Evolutionary conservation across 1,139 yeast species (phyloP).

Genomic region (Saccharomyces pastorianus): DNA sequence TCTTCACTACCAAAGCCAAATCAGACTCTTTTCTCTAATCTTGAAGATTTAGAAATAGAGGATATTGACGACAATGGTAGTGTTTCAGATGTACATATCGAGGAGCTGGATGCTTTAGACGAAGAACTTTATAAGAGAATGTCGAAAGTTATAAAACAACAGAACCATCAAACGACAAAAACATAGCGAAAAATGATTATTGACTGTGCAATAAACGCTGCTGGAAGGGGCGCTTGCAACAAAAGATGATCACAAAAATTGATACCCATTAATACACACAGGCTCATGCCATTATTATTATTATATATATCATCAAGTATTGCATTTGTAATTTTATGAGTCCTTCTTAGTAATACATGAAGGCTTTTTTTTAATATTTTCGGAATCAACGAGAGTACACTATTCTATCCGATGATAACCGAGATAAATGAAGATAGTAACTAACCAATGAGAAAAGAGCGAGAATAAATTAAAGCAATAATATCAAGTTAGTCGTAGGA

Average conservation of each 20-base stretch:
- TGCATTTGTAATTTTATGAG: not conserved
- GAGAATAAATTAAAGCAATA: not conserved
- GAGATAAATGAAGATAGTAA: slow-evolving; percentile 1
- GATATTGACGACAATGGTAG: slow-evolving; percentile 23
- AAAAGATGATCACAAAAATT: not conserved
- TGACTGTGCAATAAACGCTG: not conserved
- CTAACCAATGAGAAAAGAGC: not conserved
- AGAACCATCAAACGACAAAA: not conserved
- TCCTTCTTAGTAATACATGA: not conserved
- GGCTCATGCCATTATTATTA: not conserved
- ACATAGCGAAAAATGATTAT: not conserved
- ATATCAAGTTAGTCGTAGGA: not conserved
- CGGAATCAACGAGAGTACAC: not conserved
- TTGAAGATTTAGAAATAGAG: slow-evolving; percentile 6
- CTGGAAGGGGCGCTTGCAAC: not conserved
- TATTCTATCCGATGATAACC: slow-evolving; percentile 2
- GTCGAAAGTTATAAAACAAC: slow-evolving; percentile 8
- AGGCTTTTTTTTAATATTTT: not conserved
- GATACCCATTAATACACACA: not conserved
- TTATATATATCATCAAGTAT: not conserved
- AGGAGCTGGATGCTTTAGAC: slow-evolving; percentile 28
- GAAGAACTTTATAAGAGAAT: slow-evolving; percentile 27
- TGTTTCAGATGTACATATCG: slow-evolving; percentile 25
- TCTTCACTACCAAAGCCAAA: not conserved
- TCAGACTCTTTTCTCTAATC: not conserved